Evolutionary conservation across 768 basidiomycete genomes (phyloP), one percentile per base, ranked within the genome.

Genomic region (Leccinellum albellum): DNA sequence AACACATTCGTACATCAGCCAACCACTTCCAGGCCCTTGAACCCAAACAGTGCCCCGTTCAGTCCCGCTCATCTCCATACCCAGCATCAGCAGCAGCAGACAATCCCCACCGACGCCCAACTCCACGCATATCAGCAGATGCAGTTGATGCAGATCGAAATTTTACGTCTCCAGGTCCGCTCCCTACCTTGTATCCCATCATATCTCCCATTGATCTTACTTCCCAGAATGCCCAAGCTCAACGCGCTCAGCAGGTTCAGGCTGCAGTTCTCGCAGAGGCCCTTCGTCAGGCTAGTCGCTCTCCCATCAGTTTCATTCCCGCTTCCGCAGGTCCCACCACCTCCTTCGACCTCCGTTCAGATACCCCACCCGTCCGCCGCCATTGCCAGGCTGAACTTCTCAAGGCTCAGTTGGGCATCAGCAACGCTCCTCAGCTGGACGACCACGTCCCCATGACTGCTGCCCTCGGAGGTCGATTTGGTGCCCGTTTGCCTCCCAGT

Each of bases 101-200:
- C 48, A 15, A 33, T 60, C 12, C 64, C 75, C 46, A 69, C 73
- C 31, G 66, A 84, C 46, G 74, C 76, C 45, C 85, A 86, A 66
- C 74, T 79, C 44, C 85, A 85, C 64, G 82, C 85, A 53, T 76
- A 89, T 54, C 90, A 91, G 44, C 72, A 72, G 53, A 79, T 92
- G 80, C 90, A 93, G 75, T 78, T 92, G 79, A 82, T 92, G 75
- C 91, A 93, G 68, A 76, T 93, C 55, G 91, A 93, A 75, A 81
- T 93, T 63, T 72, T 91, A 69, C 83, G 82, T 68, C 81, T 93
- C 60, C 91, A 92, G 87, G 90, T 87, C 58, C 50, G 80, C 73
- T 40, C 17, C 0, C 17, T 14, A 1, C 42, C 37, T 23, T 23
- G 6, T 9, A 3, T 24, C 21, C 46, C 1, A 21, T 15, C 48